Base-by-base conservation (phyloP, 169 alveolate species). In the Plasmodium ovale region DNA sequence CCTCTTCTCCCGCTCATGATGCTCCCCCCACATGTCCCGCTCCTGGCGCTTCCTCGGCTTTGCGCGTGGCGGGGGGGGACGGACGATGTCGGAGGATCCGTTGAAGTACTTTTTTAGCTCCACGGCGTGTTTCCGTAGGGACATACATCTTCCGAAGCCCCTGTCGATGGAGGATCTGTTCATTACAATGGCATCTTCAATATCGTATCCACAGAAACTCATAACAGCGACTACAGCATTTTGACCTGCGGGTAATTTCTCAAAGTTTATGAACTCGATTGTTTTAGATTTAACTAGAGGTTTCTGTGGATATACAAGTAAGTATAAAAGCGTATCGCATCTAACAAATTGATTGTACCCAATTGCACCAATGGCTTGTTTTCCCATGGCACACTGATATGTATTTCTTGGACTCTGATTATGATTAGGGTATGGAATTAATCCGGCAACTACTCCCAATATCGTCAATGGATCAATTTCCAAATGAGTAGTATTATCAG, bases 341-440 rank as follows among this genome's bases (percentile, higher is more conserved):
- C 98, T 94, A 29, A 94, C 93, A 87, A 96, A 92, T 92, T 96
- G 98, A 91, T 98, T 99, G 93, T 95, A 97, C 1, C 99, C 99
- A 54, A 98, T 96, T n/a, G 98, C 95, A 29, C 99, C 99, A 91
- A 99, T 97, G 14, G 99, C 99, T 93, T 99, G 99, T 88, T 99
- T 99, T 7, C 99, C 99, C 99, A 99, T 99, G 12, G 99, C 99
- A 92, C 99, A 99, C 91, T 98, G 99, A 94, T 98, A 99, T 6
- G 99, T 99, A 93, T 99, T 99, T 71, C 99, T 92, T 9, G 99
- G 99, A 79, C 99, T 97, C 92, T 99, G 99, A 93, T 99, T 99
- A 94, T 99, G 99, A 94, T 99, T 98, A 29, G 99, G 99, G 92
- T 97, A 99, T 9, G 99, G 99, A 62, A 99, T 97, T 31, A 99